These are phyloP conservation scores for Pistacia atlantica DNA, from an alignment of 345 rosid genomes.

Conservation along the genomic window DNA sequence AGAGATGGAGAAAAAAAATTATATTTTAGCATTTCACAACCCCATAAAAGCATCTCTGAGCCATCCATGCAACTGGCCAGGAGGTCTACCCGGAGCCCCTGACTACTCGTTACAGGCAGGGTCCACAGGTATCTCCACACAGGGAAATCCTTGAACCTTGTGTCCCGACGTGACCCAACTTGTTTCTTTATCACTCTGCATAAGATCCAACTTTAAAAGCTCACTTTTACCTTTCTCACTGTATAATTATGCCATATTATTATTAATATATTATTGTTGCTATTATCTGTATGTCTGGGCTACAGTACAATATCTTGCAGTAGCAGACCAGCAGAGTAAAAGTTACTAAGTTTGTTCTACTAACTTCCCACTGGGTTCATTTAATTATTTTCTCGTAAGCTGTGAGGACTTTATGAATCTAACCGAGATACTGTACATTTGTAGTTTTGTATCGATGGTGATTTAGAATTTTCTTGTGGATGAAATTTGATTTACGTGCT, in stretches of 20 bases:
- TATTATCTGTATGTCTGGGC: too few relatives aligned
- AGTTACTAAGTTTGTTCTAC: neutral
- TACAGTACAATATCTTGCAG: neutral
- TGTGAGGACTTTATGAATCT: too few relatives aligned
- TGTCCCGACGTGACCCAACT: neutral
- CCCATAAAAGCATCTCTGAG: too few relatives aligned
- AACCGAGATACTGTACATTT: too few relatives aligned
- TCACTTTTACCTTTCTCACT: neutral
- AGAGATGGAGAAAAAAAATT: too few relatives aligned
- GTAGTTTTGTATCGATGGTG: too few relatives aligned
- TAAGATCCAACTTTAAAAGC: too few relatives aligned
- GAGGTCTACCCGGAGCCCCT: neutral
- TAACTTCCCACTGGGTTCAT: too few relatives aligned
- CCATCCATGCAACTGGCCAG: neutral
- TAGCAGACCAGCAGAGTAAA: neutral
- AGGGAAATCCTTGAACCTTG: neutral
- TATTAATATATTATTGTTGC: neutral
- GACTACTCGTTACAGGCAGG: constrained; percentile 3
- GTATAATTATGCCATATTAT: neutral
- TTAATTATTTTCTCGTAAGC: too few relatives aligned
- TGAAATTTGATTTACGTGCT: too few relatives aligned
- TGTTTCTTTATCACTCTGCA: neutral
- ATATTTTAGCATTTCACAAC: too few relatives aligned
- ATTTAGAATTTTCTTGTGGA: too few relatives aligned
- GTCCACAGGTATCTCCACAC: neutral